Evolutionary conservation across 352 stramenopile genomes (phyloP).

Genomic region (Phytopythium delawarense): DNA sequence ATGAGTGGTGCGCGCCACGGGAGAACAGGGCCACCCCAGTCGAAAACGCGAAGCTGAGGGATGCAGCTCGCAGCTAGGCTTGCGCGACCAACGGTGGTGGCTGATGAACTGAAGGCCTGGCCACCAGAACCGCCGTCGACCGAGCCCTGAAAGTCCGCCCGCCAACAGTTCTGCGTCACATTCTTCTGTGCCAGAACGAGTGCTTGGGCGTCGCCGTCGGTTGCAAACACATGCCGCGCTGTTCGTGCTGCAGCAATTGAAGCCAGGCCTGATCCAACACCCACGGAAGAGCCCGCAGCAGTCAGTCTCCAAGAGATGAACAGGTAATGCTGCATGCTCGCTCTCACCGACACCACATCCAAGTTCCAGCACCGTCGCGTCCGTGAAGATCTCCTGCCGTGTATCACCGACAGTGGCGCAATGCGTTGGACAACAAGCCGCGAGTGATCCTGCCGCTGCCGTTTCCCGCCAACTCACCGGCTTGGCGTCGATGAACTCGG

Average conservation of each 20-base stretch:
- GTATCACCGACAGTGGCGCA: background rate
- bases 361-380: slow-evolving; percentile 40
- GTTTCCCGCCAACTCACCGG: slow-evolving; percentile 7
- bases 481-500: slow-evolving; percentile 38
- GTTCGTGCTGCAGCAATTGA: slow-evolving; percentile 35
- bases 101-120: no score
- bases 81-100: background rate
- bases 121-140: background rate
- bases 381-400: slow-evolving; percentile 22
- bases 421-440: background rate
- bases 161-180: slow-evolving; percentile 24
- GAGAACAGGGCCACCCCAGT: background rate
- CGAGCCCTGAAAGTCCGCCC: slow-evolving; percentile 20
- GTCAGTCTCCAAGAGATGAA: background rate
- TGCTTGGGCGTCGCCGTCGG: slow-evolving; percentile 33
- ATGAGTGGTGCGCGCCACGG: background rate
- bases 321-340: background rate
- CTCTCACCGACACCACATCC: slow-evolving; percentile 49
- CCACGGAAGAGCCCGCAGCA: slow-evolving; percentile 1
- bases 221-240: slow-evolving; percentile 38
- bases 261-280: slow-evolving; percentile 28
- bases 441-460: background rate
- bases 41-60: background rate
- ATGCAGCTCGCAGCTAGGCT: background rate
- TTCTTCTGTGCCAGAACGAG: slow-evolving; percentile 37